phyloP scores from a whole-genome alignment of 2,329 filamentous ascomycete species.

The Pyricularia sp. region DNA sequence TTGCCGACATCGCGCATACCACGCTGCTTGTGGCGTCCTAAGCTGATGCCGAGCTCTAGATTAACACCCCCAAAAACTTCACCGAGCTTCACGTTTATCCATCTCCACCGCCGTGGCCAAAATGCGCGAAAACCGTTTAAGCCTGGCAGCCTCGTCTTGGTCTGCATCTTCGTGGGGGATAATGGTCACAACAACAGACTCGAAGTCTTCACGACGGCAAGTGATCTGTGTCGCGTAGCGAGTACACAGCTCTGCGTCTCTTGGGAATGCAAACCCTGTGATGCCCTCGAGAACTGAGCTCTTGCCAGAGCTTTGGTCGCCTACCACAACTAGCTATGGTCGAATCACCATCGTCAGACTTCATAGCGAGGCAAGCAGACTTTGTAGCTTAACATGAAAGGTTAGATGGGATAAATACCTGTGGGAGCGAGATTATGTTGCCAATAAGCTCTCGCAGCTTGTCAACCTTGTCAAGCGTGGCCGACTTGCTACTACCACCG shows the following conservation, averaged over 20 bases:
- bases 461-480: conserved; percentile 17
- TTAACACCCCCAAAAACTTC: conserved; percentile 28
- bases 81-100: neutral
- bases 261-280: conserved; percentile 38
- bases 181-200: conserved; percentile 32
- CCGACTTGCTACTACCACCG: conserved; percentile 9
- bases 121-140: conserved; percentile 8
- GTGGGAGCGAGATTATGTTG: conserved; percentile 15
- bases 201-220: conserved; percentile 24
- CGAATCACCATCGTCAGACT: neutral
- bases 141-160: conserved; percentile 9
- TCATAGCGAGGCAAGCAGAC: neutral
- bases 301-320: conserved; percentile 80
- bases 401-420: neutral
- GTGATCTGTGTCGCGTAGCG: conserved; percentile 39
- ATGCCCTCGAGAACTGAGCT: conserved; percentile 69
- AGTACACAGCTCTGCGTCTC: conserved; percentile 33
- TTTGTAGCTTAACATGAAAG: too few relatives aligned
- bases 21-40: neutral
- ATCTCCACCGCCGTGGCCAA: conserved; percentile 5
- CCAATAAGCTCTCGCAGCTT: conserved; percentile 17
- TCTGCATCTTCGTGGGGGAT: conserved; percentile 17
- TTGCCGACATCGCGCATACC: neutral
- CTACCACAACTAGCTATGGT: conserved; percentile 69
- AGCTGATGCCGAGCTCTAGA: neutral